Evolutionary conservation across 495 filamentous ascomycete genomes (phyloP).

Genomic region (Amniculicola lignicola): DNA sequence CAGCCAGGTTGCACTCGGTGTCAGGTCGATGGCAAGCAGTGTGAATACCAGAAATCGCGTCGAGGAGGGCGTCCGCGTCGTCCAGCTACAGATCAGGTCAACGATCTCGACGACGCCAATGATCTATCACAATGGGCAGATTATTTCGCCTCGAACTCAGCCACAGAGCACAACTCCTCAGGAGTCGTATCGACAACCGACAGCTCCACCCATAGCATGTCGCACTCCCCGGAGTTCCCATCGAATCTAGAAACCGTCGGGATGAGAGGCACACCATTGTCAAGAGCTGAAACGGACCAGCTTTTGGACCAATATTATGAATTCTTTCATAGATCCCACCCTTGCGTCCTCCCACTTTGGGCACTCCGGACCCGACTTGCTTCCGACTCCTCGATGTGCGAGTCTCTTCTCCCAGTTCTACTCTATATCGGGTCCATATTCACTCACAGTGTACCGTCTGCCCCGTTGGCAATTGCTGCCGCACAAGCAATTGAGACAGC

Average conservation of each 20-base stretch:
- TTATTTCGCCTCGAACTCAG: not conserved
- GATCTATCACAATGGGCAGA: not conserved
- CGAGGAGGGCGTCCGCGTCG: slow-evolving; percentile 22
- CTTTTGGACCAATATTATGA: slow-evolving; percentile 25
- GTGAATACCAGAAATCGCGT: slow-evolving; percentile 27
- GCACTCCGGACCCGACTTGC: slow-evolving; percentile 29
- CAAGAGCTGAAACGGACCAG: slow-evolving; percentile 6
- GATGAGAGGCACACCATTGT: not conserved
- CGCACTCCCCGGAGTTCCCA: not conserved
- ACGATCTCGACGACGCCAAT: not conserved
- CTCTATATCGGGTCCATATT: slow-evolving; percentile 66
- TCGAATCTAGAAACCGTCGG: not conserved
- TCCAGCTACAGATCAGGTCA: not conserved
- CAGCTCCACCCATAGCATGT: slow-evolving; percentile 9
- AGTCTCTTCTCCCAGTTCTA: slow-evolving; percentile 56
- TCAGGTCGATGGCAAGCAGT: slow-evolving; percentile 5
- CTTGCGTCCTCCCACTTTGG: slow-evolving; percentile 53
- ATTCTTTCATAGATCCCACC: slow-evolving; percentile 65
- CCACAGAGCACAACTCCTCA: slow-evolving; percentile 5
- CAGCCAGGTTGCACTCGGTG: slow-evolving; percentile 21
- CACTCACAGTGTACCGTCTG: slow-evolving; percentile 41
- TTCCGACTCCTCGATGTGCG: not conserved
- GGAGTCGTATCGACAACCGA: not conserved
- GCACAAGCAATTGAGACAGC: not conserved
- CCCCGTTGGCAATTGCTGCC: slow-evolving; percentile 14